Base-by-base conservation (phyloP, 352 stramenopile genomes). In the Globisporangium megalacanthum region DNA sequence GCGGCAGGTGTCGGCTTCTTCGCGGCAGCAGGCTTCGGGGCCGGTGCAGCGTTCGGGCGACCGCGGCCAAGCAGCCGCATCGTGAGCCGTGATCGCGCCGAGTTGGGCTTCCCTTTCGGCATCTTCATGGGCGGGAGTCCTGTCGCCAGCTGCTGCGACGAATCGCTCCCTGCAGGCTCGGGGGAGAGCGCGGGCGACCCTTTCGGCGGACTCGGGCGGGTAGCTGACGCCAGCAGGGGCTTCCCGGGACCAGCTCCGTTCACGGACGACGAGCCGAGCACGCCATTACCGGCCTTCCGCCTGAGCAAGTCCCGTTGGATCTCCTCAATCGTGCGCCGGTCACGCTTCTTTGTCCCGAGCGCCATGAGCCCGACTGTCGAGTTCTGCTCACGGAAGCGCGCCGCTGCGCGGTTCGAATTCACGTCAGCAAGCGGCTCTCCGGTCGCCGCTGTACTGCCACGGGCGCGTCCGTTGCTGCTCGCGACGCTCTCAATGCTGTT, bases 241-340 rank as follows among this genome's bases (percentile, higher is more conserved):
- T 42, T 58, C 29, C 48, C 57, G 55, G 20, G 25, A 48, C 19
- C 41, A 25, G 29, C 33, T 33, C 33, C 52, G 20, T 56, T 49
- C 49, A 36, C 25, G 25, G 25, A 65, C 31, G 62, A 58, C 20
- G 33, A 49, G 50, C 50, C 44, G 22, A 47, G 29, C 4, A 49
- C 44, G 58, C 47, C 47, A 11, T 46, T 46, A 13, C 69, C 67
- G 7, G 79, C 72, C 53, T 88, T 93, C 55, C 25, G 25, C 25
- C 78, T 87, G 49, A 80, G 64, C 20, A 94, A 58, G 55, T 94
- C 85, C 52, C 81, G 69, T 56, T 94, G 85, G 54, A 94, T 94
- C 61, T 94, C 80, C 49, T 94, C 85, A 56, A 94, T 94, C n/a
- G 85, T 92, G 20, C 85, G 82, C 56, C 85, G 80, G 51, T 94